phyloP scores from a whole-genome alignment of 345 rosid genomes.

The Melaleuca alternifolia region DNA sequence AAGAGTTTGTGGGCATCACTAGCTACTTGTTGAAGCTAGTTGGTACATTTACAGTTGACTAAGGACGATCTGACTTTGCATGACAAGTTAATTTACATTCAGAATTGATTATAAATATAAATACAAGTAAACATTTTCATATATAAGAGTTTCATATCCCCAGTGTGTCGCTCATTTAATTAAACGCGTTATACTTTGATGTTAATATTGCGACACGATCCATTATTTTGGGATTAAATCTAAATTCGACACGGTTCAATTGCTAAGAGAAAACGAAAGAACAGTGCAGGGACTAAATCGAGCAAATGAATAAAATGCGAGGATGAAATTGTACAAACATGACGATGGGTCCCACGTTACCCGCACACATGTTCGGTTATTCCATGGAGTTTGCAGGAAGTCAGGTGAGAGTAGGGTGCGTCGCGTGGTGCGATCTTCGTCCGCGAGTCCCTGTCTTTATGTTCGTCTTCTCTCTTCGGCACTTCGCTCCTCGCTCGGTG shows the following conservation, averaged over 20 bases:
- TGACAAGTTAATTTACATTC: not conserved
- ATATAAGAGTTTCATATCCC: not conserved
- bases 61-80: too few species aligned
- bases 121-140: not conserved
- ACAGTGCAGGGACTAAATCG: too few species aligned
- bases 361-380: not conserved
- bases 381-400: not conserved
- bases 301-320: not conserved
- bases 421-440: not conserved
- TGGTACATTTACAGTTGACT: not conserved
- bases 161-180: not conserved
- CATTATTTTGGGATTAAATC: rapidly evolving
- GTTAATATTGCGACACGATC: not conserved
- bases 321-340: not conserved
- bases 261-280: too few species aligned
- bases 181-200: not conserved
- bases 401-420: not conserved
- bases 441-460: not conserved
- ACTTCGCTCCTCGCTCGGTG: not conserved
- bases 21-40: not conserved
- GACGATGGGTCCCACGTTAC: not conserved
- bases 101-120: not conserved
- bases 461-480: not conserved
- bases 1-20: not conserved
- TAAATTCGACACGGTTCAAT: not conserved